Evolutionary conservation across 345 rosid genomes (phyloP), one percentile per base, ranked within the genome.

Genomic region (Clausena lansium): DNA sequence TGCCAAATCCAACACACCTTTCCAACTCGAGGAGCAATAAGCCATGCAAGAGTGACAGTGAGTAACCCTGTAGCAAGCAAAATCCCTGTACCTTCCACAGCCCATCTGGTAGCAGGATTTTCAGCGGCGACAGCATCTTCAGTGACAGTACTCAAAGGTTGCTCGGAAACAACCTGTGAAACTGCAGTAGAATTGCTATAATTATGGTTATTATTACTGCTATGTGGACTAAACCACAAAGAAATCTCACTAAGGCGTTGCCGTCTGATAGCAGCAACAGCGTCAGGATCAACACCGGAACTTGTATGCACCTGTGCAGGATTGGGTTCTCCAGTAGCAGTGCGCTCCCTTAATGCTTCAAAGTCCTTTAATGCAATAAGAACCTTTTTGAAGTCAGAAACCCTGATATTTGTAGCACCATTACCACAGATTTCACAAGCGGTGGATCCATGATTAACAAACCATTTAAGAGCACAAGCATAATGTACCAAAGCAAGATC

Each of bases 1-100:
- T 17, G 32, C 14, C 15, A 2, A 52, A 67, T 14, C 39, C 70
- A 55, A 27, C 83, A 66, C 82, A 95, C 99, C 97, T 92, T 93
- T 78, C 99, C 98, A 86, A 93, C 99, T 70, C 87, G 99, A 67
- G 99, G 99, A 63, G 99, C 99, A 78, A 95, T 91, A 67, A 95
- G 93, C 97, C 99, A 95, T 35, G 97, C 96, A 77, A 95, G 86
- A 30, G 99, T 91, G 55, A 92, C 96, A 25, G 99, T 93, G 74
- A 93, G 94, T 47, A 95, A 81, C 76, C 98, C 98, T 0, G 98
- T 92, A 69, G 98, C 98, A 74, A 95, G 94, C 84, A 95, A 85
- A 81, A 95, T 95, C 70, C 99, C 99, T 0, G 94, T 92, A 67
- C 96, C 96, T 88, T 95, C 99, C 73, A 93, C 95, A 50, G 98